These are phyloP conservation scores for Tulasnella sp. DNA, from an alignment of 768 basidiomycete genomes.

Conservation along the genomic window DNA sequence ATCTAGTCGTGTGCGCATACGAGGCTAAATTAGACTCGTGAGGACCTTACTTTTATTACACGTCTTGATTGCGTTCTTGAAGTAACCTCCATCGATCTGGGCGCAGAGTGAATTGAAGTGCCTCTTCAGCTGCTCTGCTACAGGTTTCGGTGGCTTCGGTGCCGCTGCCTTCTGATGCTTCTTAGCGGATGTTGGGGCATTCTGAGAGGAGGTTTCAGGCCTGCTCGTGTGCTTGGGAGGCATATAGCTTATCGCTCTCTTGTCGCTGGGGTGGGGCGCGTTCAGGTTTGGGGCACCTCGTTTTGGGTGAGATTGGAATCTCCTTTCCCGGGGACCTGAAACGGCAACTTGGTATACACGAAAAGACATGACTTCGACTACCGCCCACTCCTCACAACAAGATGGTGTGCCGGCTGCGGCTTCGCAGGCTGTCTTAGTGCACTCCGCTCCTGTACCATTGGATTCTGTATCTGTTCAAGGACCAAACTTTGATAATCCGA, in stretches of 20 bases:
- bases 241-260: neutral
- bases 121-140: slow-evolving; percentile 36
- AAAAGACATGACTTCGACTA: neutral
- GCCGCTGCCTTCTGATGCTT: neutral
- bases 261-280: neutral
- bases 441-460: slow-evolving; percentile 58
- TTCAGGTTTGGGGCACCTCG: neutral
- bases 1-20: too few relatives aligned
- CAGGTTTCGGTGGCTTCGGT: slow-evolving; percentile 22
- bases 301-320: neutral
- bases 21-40: slow-evolving; percentile 2
- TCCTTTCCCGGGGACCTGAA: neutral
- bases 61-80: slow-evolving; percentile 76
- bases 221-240: neutral
- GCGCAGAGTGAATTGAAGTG: slow-evolving; percentile 71
- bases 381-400: neutral
- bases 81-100: slow-evolving; percentile 84
- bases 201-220: neutral
- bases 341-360: too few relatives aligned
- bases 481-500: slow-evolving; percentile 67
- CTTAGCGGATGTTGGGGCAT: neutral
- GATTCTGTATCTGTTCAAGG: slow-evolving; percentile 66
- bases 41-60: slow-evolving; percentile 71
- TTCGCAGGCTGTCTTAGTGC: slow-evolving; percentile 65
- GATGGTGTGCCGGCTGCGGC: slow-evolving; percentile 41